These are phyloP conservation scores for Penicillium brevicompactum DNA, from an alignment of 2,329 filamentous ascomycete species.

Conservation along the genomic window DNA sequence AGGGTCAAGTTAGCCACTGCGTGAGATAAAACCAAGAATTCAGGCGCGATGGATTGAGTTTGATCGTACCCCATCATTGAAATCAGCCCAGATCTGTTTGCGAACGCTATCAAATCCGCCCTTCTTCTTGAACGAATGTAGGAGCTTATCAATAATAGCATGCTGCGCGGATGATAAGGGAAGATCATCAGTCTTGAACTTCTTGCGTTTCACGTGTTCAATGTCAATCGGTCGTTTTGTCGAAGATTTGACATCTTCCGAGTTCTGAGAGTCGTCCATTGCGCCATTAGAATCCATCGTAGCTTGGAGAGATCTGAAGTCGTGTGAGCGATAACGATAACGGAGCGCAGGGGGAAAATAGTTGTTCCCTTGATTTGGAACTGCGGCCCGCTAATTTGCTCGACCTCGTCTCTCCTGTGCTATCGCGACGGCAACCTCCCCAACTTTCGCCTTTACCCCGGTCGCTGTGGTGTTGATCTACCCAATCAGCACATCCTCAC, in stretches of 20 bases:
- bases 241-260: slow-evolving; percentile 30
- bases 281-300: slow-evolving; percentile 8
- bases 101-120: slow-evolving; percentile 65
- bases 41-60: background rate
- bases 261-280: slow-evolving; percentile 38
- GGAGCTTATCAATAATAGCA: slow-evolving; percentile 60
- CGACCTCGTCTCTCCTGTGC: slow-evolving; percentile 27
- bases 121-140: slow-evolving; percentile 67
- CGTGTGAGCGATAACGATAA: slow-evolving; percentile 26
- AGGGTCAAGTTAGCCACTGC: slow-evolving; percentile 12
- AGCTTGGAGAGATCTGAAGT: slow-evolving; percentile 13
- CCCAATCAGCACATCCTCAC: slow-evolving; percentile 6
- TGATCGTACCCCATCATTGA: slow-evolving; percentile 54
- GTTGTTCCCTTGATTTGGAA: slow-evolving; percentile 34
- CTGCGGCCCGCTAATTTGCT: slow-evolving; percentile 40
- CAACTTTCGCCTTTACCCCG: slow-evolving; percentile 20
- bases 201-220: slow-evolving; percentile 44
- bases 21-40: slow-evolving; percentile 2
- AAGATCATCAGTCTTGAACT: slow-evolving; percentile 63
- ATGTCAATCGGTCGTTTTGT: slow-evolving; percentile 36
- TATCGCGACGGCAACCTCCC: slow-evolving; percentile 27
- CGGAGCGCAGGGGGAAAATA: slow-evolving; percentile 9
- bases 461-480: slow-evolving; percentile 16
- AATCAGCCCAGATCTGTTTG: slow-evolving; percentile 63
- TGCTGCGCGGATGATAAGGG: slow-evolving; percentile 62